These are phyloP conservation scores for Aspergillus persii DNA, from an alignment of 2,329 filamentous ascomycete species.

Conservation along the genomic window DNA sequence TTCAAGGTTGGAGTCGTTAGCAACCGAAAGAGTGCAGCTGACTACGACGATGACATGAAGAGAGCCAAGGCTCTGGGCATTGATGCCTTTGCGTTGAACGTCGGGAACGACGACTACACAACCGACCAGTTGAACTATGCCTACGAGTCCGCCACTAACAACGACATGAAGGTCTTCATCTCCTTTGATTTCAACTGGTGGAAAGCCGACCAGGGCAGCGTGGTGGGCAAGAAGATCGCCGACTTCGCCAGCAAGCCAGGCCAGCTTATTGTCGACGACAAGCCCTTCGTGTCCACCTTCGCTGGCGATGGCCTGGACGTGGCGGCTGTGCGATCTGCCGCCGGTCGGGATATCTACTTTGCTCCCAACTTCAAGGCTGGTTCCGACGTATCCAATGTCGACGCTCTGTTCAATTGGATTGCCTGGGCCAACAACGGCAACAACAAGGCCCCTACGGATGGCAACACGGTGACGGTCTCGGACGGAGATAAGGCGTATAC, in stretches of 20 bases:
- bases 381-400: constrained; percentile 26
- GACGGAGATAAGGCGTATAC: constrained; percentile 36
- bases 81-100: constrained; percentile 53
- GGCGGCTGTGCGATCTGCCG: constrained; percentile 40
- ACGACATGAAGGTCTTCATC: constrained; percentile 55
- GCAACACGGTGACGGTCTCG: constrained; percentile 41
- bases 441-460: constrained; percentile 49
- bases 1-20: constrained; percentile 46
- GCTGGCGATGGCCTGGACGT: constrained; percentile 49
- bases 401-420: constrained; percentile 39
- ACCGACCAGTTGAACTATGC: constrained; percentile 49
- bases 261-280: constrained; percentile 51
- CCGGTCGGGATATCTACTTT: constrained; percentile 47
- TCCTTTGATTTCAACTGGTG: constrained; percentile 59
- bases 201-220: constrained; percentile 33
- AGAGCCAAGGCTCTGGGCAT: constrained; percentile 45
- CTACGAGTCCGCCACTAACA: constrained; percentile 49
- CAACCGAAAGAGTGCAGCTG: constrained; percentile 42
- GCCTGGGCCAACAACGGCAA: constrained; percentile 42
- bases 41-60: constrained; percentile 51
- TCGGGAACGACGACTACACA: constrained; percentile 44
- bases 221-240: constrained; percentile 47
- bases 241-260: constrained; percentile 45
- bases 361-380: constrained; percentile 51
- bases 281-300: constrained; percentile 56